These are phyloP conservation scores for Botrytis byssoidea DNA, from an alignment of 2,329 filamentous ascomycete species.

Conservation along the genomic window DNA sequence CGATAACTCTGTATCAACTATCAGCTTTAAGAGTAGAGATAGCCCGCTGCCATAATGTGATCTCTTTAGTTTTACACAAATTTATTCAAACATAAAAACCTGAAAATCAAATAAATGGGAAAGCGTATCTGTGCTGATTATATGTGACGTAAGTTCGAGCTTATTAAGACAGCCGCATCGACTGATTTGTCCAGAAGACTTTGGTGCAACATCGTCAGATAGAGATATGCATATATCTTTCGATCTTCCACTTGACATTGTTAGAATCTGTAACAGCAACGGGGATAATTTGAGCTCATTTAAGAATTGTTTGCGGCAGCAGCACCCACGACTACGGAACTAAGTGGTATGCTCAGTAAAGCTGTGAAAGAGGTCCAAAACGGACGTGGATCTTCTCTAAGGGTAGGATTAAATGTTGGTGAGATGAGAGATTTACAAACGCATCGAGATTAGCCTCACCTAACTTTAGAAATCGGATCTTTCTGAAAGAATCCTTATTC, in stretches of 20 bases:
- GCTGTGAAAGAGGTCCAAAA: background rate
- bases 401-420: conserved; percentile 6
- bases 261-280: conserved; percentile 1
- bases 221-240: conserved; percentile 5
- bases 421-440: background rate
- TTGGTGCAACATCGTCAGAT: background rate
- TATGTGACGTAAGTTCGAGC: background rate
- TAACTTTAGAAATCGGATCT: background rate
- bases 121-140: background rate
- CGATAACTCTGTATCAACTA: background rate
- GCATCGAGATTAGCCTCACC: background rate
- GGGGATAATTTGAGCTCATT: background rate
- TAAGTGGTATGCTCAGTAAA: background rate
- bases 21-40: background rate
- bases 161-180: background rate
- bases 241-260: background rate
- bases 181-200: background rate
- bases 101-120: too few relatives aligned
- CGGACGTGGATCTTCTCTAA: background rate
- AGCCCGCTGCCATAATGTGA: too few relatives aligned
- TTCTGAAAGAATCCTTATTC: background rate
- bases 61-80: too few relatives aligned
- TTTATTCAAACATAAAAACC: too few relatives aligned
- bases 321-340: background rate
- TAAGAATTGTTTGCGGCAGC: background rate